Evolutionary conservation across 2,329 filamentous ascomycete genomes (phyloP).

Genomic region (Aspergillus spinulosporus): DNA sequence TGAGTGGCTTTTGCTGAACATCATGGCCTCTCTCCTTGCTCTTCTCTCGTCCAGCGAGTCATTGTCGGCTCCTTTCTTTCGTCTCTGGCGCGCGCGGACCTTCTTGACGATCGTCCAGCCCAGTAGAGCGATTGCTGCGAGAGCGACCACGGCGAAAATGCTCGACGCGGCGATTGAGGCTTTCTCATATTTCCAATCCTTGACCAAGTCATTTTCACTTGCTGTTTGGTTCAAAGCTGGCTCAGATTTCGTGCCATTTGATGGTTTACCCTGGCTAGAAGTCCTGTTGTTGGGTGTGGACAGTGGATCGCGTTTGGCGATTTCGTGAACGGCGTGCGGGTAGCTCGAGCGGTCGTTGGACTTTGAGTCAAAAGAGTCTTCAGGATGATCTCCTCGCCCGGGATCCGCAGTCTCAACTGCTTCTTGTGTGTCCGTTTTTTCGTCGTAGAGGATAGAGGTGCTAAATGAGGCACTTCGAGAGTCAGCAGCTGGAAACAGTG

Average conservation of each 20-base stretch:
- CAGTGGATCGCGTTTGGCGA: slow-evolving; percentile 4
- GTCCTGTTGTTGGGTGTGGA: background rate
- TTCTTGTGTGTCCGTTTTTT: background rate
- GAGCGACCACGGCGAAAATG: slow-evolving; percentile 25
- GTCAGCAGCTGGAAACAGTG: background rate
- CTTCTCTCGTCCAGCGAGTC: slow-evolving; percentile 17
- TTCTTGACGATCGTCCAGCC: slow-evolving; percentile 25
- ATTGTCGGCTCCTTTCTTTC: slow-evolving; percentile 17
- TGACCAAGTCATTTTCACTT: slow-evolving; percentile 14
- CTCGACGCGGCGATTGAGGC: slow-evolving; percentile 30
- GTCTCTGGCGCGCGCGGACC: slow-evolving; percentile 18
- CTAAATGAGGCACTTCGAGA: slow-evolving; percentile 6
- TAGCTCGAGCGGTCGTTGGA: background rate
- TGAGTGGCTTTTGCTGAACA: slow-evolving; percentile 31
- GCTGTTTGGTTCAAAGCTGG: slow-evolving; percentile 2
- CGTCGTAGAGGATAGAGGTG: slow-evolving; percentile 10
- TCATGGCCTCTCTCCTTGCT: slow-evolving; percentile 28
- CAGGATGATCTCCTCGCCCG: background rate
- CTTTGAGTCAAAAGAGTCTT: background rate
- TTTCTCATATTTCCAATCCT: slow-evolving; percentile 24
- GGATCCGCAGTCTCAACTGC: background rate
- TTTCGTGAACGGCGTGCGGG: background rate
- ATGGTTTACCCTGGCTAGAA: background rate
- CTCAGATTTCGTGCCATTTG: background rate
- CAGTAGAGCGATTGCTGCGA: slow-evolving; percentile 26